phyloP scores from a whole-genome alignment of 2,329 filamentous ascomycete species.

The Davidsoniella virescens region DNA sequence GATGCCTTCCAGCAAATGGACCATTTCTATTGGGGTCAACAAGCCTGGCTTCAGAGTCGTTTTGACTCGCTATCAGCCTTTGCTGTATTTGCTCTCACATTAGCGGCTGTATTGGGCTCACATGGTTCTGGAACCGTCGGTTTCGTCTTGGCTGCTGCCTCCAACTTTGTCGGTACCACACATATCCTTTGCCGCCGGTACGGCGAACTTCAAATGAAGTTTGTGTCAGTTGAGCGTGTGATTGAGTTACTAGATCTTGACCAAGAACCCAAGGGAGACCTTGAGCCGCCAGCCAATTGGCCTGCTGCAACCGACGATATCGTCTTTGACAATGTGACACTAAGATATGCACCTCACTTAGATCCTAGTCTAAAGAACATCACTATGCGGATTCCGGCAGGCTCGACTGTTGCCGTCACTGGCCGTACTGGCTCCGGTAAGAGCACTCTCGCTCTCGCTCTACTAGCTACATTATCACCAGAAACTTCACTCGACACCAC shows the following conservation, averaged over 20 bases:
- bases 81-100: constrained; percentile 57
- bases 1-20: constrained; percentile 90
- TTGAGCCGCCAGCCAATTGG: constrained; percentile 61
- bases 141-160: constrained; percentile 62
- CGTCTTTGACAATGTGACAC: constrained; percentile 58
- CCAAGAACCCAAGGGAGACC: constrained; percentile 50
- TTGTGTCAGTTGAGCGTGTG: constrained; percentile 76
- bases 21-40: constrained; percentile 85
- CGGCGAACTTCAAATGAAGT: constrained; percentile 78
- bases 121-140: constrained; percentile 65
- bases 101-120: constrained; percentile 58
- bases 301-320: constrained; percentile 57
- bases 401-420: constrained; percentile 48
- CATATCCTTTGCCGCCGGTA: constrained; percentile 65
- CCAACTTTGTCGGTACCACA: constrained; percentile 51
- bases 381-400: constrained; percentile 54
- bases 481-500: neutral
- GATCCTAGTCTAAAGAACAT: constrained; percentile 55
- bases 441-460: constrained; percentile 51
- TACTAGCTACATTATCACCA: constrained; percentile 40
- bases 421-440: constrained; percentile 80
- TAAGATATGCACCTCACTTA: constrained; percentile 64
- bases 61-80: constrained; percentile 57
- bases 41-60: constrained; percentile 69
- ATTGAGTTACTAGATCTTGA: constrained; percentile 68